phyloP scores from a whole-genome alignment of 352 stramenopile genomes.

The Phytophthora palmivora region DNA sequence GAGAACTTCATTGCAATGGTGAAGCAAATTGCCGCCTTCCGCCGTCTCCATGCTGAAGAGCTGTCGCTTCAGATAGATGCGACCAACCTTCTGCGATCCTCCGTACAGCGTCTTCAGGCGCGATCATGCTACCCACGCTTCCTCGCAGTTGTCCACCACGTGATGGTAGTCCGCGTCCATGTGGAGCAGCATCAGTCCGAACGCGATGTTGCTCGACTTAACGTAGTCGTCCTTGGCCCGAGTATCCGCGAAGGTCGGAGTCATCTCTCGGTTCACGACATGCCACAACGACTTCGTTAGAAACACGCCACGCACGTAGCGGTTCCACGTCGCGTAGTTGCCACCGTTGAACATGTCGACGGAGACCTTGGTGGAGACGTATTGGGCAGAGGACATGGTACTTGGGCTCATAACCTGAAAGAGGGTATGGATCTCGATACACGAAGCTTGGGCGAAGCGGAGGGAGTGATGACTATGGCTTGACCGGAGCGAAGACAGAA shows the following conservation, averaged over 20 bases:
- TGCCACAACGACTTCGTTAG: no score
- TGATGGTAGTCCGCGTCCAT: no score
- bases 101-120: constrained; percentile 14
- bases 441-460: no score
- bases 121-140: constrained; percentile 30
- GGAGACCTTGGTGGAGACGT: constrained; percentile 20
- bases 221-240: constrained; percentile 28
- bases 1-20: constrained; percentile 13
- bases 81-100: constrained; percentile 25
- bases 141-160: no score
- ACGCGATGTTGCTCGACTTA: constrained; percentile 32
- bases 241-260: no score
- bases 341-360: no score
- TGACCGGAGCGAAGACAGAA: no score
- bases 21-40: constrained; percentile 4
- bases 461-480: no score
- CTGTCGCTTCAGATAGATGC: constrained; percentile 34
- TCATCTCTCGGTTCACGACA: no score
- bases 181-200: constrained; percentile 36
- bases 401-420: constrained; percentile 25
- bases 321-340: no score
- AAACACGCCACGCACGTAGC: no score
- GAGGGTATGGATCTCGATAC: no score
- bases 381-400: constrained; percentile 25
- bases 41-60: constrained; percentile 5